Base-by-base conservation (phyloP, 331 rosid genomes). In the Cydonia oblonga region DNA sequence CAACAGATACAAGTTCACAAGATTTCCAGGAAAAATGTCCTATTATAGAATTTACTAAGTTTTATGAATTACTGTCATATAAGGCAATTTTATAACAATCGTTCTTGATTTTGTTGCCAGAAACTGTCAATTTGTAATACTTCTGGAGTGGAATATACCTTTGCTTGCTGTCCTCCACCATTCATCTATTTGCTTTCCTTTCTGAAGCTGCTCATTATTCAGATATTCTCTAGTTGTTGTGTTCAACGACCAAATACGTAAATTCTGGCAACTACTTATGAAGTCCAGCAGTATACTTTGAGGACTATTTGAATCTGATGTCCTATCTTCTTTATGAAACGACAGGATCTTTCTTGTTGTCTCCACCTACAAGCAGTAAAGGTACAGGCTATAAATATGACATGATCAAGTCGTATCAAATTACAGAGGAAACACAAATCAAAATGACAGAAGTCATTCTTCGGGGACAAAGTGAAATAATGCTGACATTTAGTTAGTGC, bases 121-220 rank as follows among this genome's bases (percentile, higher is more conserved):
- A 70, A 59, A 13, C 24, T 35, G 28, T 57, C 25, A 24, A 33
- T 16, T 56, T 24, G 69, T 25, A 56, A 53, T 63, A 28, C 38
- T 57, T 70, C 15, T 22, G 67, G 72, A 64, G 6, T 59, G 71
- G 65, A 69, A 75, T 60, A 60, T 86, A 91, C 97, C 99, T 95
- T 95, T 91, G 86, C 85, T 89, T 7, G 92, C 96, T 85, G 90
- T 96, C 81, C 88, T 91, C 99, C 97, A 95, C 99, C 99, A 95
- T 84, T 91, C 99, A 85, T 95, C 99, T 75, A 95, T 95, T 83
- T 91, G 97, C 80, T 95, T 95, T 83, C 99, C 99, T 77, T 95
- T 95, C 72, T 95, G 99, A 76, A 95, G 96, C 72, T 95, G 99
- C 83, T 95, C 99, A 64, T 85, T 89, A 73, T 95, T 91, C 84